Evolutionary conservation across 78 protist species (phyloP).

Genomic region (Guillardia theta): DNA sequence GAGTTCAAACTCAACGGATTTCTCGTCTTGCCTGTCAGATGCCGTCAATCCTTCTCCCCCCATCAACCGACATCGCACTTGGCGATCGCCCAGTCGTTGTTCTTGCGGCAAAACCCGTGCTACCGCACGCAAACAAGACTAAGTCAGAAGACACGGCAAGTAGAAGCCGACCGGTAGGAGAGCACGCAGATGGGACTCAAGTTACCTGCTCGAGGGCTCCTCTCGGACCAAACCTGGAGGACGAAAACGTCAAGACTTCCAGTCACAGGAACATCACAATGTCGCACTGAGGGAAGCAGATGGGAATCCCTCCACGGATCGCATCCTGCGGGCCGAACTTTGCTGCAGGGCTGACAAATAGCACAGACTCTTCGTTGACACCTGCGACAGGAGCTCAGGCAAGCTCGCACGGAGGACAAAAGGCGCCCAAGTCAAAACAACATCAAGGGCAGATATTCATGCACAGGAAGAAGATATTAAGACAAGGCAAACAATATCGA

Average conservation of each 20-base stretch:
- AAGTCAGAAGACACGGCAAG: too few relatives aligned
- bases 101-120: neutral
- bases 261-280: neutral
- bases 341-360: slow-evolving; percentile 31
- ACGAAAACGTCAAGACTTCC: neutral
- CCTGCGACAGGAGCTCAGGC: neutral
- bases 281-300: slow-evolving; percentile 53
- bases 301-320: slow-evolving; percentile 80
- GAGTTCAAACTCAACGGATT: neutral
- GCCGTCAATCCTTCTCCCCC: too few relatives aligned
- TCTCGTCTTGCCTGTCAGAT: neutral
- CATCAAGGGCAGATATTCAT: neutral
- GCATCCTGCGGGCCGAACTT: slow-evolving; percentile 54
- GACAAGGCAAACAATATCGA: neutral
- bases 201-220: too few relatives aligned
- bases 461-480: neutral
- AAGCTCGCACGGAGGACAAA: neutral
- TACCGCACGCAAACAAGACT: too few relatives aligned
- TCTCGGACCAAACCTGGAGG: neutral
- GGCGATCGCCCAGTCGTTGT: neutral
- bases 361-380: neutral
- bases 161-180: too few relatives aligned
- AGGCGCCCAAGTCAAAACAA: neutral
- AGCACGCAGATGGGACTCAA: too few relatives aligned
- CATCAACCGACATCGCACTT: too few relatives aligned